Evolutionary conservation across 371 early-diverging fungal genomes (phyloP).

Genomic region (Batkoa obscura): DNA sequence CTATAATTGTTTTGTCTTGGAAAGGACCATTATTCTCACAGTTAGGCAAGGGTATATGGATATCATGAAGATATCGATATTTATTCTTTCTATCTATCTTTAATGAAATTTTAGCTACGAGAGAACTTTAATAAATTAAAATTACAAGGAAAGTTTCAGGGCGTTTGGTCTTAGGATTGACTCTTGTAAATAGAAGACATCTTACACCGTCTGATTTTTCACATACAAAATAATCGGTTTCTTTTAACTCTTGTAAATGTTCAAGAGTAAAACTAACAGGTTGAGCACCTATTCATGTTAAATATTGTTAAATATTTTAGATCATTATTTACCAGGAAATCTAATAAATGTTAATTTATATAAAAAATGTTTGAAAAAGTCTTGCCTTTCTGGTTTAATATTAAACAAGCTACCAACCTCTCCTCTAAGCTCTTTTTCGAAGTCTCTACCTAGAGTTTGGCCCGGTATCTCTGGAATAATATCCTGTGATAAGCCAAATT

Average conservation of each 20-base stretch:
- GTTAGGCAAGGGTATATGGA: slow-evolving; percentile 46
- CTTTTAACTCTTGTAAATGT: slow-evolving; percentile 46
- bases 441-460: slow-evolving; percentile 9
- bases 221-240: slow-evolving; percentile 73
- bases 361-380: no score
- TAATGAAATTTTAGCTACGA: slow-evolving; percentile 37
- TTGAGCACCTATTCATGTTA: slow-evolving; percentile 78
- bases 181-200: slow-evolving; percentile 48
- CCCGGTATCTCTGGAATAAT: slow-evolving; percentile 24
- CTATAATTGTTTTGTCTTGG: slow-evolving; percentile 64
- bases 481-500: no score
- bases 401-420: slow-evolving; percentile 13
- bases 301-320: background rate
- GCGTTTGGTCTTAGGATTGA: slow-evolving; percentile 16
- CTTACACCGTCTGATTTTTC: slow-evolving; percentile 97
- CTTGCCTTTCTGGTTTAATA: slow-evolving; percentile 12
- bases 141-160: slow-evolving; percentile 42
- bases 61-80: slow-evolving; percentile 34
- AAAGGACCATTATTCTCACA: slow-evolving; percentile 19
- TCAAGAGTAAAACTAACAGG: slow-evolving; percentile 69
- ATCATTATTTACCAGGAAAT: background rate
- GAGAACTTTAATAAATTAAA: background rate
- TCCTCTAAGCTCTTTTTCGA: slow-evolving; percentile 13
- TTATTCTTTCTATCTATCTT: slow-evolving; percentile 80
- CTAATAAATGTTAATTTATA: background rate